These are phyloP conservation scores for Heterobasidion irregulare DNA, from an alignment of 1,284 basidiomycete genomes.

Conservation along the genomic window DNA sequence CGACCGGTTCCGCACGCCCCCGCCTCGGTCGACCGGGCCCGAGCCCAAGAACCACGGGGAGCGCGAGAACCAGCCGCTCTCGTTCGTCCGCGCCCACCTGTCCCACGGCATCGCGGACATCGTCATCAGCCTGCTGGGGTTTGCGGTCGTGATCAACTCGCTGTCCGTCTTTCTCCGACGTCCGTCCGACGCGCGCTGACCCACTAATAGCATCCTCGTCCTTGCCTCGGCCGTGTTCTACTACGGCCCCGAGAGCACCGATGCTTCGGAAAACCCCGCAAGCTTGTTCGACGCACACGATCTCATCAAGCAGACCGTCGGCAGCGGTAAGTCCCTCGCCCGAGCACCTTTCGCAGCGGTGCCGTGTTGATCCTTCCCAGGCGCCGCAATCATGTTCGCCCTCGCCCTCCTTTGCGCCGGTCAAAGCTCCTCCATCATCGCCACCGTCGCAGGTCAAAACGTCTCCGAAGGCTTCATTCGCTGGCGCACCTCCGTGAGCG, in stretches of 20 bases:
- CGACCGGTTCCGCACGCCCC: neutral
- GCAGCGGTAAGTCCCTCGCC: constrained; percentile 41
- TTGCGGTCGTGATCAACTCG: constrained; percentile 46
- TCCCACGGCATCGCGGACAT: constrained; percentile 71
- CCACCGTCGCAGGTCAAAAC: constrained; percentile 88
- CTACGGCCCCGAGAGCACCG: constrained; percentile 36
- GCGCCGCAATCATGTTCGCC: constrained; percentile 79
- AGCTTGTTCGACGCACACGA: constrained; percentile 80
- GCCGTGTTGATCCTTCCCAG: constrained; percentile 21
- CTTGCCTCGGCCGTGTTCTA: constrained; percentile 71
- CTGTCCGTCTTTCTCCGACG: constrained; percentile 46
- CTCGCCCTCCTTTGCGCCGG: constrained; percentile 81
- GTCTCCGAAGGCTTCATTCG: constrained; percentile 91
- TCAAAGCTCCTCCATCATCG: constrained; percentile 89
- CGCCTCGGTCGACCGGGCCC: too few relatives aligned
- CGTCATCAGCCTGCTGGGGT: constrained; percentile 62
- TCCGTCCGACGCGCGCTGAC: too few relatives aligned
- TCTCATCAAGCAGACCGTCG: constrained; percentile 59
- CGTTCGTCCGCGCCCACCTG: constrained; percentile 70
- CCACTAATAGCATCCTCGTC: constrained; percentile 63
- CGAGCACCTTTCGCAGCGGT: constrained; percentile 1
- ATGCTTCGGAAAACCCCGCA: constrained; percentile 36
- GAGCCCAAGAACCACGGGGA: neutral
- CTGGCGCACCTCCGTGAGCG: constrained; percentile 78
- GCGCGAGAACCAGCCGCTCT: constrained; percentile 56